These are phyloP conservation scores for Penicillium canariense DNA, from an alignment of 495 filamentous ascomycete species.

Conservation along the genomic window DNA sequence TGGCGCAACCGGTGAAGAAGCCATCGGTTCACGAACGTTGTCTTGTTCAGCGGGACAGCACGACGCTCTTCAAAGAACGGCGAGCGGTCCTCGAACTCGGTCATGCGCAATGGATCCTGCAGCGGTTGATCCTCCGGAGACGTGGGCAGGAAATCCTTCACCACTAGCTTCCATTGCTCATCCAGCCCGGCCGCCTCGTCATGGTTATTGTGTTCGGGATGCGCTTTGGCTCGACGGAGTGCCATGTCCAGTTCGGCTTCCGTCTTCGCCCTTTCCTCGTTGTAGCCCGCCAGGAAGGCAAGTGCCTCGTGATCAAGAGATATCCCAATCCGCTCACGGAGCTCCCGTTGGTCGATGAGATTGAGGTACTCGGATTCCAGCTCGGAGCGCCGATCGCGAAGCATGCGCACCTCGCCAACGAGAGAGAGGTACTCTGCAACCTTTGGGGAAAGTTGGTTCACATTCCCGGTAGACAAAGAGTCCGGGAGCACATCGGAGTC, in stretches of 20 bases:
- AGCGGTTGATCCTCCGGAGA: not conserved
- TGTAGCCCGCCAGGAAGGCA: constrained; percentile 25
- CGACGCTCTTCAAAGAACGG: constrained; percentile 16
- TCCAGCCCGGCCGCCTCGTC: not conserved
- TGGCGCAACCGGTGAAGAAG: constrained; percentile 31
- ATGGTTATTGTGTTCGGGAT: constrained; percentile 3
- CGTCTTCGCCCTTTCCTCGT: constrained; percentile 13
- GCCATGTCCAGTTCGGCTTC: constrained; percentile 22
- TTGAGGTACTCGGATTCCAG: constrained; percentile 23
- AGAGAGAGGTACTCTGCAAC: constrained; percentile 24
- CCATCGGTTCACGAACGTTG: constrained; percentile 31
- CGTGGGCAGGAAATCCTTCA: not conserved
- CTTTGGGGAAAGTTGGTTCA: not conserved
- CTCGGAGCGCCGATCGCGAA: constrained; percentile 26
- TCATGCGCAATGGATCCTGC: constrained; percentile 15
- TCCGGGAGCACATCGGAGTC: not conserved
- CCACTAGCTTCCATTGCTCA: not conserved
- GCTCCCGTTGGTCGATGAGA: constrained; percentile 18
- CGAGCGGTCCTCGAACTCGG: constrained; percentile 12
- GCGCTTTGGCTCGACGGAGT: constrained; percentile 3
- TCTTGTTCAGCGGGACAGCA: constrained; percentile 4
- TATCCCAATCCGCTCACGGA: constrained; percentile 10
- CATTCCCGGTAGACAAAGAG: not conserved
- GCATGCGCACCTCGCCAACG: constrained; percentile 28
- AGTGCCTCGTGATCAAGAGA: constrained; percentile 23